Conservation (phyloP, 495 filamentous ascomycete genomes). For the Neurospora sp. region DNA sequence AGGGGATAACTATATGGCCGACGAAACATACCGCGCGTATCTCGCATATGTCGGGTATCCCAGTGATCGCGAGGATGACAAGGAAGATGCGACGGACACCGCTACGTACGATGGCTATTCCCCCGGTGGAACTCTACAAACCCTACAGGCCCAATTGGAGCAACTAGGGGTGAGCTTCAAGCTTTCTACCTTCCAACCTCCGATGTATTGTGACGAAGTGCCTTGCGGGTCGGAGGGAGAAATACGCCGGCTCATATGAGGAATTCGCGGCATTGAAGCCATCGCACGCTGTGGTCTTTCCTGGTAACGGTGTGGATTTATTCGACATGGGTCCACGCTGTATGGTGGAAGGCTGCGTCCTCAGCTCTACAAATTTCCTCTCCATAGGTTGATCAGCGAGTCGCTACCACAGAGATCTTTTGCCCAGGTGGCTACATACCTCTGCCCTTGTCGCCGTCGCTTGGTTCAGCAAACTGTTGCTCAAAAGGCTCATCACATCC, state of each 20-base stretch:
- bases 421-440: neutral
- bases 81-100: too few species aligned
- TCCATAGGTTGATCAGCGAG: neutral
- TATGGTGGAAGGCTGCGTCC: too few species aligned
- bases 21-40: accelerated
- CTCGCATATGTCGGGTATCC: neutral
- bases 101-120: too few species aligned
- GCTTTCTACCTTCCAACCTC: neutral
- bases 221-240: too few species aligned
- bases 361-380: too few species aligned
- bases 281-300: neutral
- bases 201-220: neutral
- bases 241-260: too few species aligned
- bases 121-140: neutral
- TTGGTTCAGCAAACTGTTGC: neutral
- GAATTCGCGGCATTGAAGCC: neutral
- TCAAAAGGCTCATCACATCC: neutral
- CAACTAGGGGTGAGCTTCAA: neutral
- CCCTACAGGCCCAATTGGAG: neutral
- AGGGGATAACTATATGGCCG: neutral
- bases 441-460: neutral
- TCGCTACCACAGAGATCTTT: neutral
- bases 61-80: too few species aligned
- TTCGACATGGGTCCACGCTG: neutral
- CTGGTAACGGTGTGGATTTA: neutral